Conservation (phyloP, 495 filamentous ascomycete species). For the Bathelium albidoporum region DNA sequence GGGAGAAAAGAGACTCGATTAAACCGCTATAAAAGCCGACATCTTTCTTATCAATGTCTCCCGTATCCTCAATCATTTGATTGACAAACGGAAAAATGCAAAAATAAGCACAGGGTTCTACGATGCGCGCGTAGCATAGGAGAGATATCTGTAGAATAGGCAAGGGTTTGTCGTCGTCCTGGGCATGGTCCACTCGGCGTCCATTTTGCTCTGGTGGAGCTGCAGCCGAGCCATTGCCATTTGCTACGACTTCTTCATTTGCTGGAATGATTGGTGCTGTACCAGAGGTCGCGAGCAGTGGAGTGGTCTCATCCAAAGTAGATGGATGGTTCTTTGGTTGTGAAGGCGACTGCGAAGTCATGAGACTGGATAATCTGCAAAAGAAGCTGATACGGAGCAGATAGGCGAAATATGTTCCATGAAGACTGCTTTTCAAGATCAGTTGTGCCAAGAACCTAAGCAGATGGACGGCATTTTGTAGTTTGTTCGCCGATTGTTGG, state of each 20-base stretch:
- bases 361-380: not conserved
- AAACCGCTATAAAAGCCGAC: conserved; percentile 63
- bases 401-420: too few species aligned
- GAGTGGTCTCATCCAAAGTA: not conserved
- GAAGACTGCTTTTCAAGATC: too few species aligned
- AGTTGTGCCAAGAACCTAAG: too few species aligned
- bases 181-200: not conserved
- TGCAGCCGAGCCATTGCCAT: not conserved
- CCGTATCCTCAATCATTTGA: conserved; percentile 55
- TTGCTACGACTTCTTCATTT: not conserved
- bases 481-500: too few species aligned
- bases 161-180: conserved; percentile 37
- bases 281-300: not conserved
- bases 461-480: too few species aligned
- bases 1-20: conserved; percentile 61
- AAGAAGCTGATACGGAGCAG: too few species aligned
- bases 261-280: not conserved
- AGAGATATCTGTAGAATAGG: conserved; percentile 50
- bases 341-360: not conserved
- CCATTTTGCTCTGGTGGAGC: not conserved
- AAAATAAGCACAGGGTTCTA: conserved; percentile 69
- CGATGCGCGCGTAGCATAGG: conserved; percentile 55
- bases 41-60: conserved; percentile 43
- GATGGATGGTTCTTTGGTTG: not conserved
- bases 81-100: conserved; percentile 66